phyloP scores from a whole-genome alignment of 345 rosid species.

The Erodium maritimum region DNA sequence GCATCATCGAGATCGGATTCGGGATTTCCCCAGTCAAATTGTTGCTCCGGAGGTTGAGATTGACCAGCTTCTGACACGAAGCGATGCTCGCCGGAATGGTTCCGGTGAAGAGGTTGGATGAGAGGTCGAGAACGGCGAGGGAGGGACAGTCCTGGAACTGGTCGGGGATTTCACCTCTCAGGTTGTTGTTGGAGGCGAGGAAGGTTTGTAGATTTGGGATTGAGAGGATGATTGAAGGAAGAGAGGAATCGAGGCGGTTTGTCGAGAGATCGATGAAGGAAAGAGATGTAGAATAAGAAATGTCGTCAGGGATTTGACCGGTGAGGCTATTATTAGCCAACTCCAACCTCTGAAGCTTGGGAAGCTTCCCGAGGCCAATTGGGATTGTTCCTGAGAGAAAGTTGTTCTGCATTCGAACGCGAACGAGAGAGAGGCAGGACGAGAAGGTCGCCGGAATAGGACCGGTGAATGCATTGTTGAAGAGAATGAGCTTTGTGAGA shows the following conservation, averaged over 20 bases:
- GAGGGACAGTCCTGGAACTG: constrained; percentile 90
- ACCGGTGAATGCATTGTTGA: constrained; percentile 80
- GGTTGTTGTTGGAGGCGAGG: constrained; percentile 41
- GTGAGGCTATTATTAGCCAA: constrained; percentile 62
- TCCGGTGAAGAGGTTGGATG: constrained; percentile 61
- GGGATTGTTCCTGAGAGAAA: constrained; percentile 61
- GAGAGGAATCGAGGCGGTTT: constrained; percentile 49
- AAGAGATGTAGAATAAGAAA: constrained; percentile 60
- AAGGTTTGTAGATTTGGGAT: constrained; percentile 64
- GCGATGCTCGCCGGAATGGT: constrained; percentile 71
- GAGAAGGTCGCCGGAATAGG: constrained; percentile 49
- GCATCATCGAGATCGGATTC: constrained; percentile 52
- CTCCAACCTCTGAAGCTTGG: constrained; percentile 69
- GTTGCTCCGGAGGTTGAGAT: constrained; percentile 55
- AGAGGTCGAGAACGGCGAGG: constrained; percentile 71
- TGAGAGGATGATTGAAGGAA: constrained; percentile 72
- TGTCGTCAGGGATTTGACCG: constrained; percentile 65
- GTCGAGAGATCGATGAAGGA: constrained; percentile 71
- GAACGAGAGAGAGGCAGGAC: constrained; percentile 57
- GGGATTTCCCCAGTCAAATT: constrained; percentile 64
- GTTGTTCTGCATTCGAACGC: constrained; percentile 81
- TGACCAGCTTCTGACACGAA: constrained; percentile 69
- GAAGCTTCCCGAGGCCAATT: constrained; percentile 68
- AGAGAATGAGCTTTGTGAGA: constrained; percentile 79
- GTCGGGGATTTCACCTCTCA: constrained; percentile 74